These are phyloP conservation scores for Amanita thiersii DNA, from an alignment of 768 basidiomycete genomes.

Conservation along the genomic window DNA sequence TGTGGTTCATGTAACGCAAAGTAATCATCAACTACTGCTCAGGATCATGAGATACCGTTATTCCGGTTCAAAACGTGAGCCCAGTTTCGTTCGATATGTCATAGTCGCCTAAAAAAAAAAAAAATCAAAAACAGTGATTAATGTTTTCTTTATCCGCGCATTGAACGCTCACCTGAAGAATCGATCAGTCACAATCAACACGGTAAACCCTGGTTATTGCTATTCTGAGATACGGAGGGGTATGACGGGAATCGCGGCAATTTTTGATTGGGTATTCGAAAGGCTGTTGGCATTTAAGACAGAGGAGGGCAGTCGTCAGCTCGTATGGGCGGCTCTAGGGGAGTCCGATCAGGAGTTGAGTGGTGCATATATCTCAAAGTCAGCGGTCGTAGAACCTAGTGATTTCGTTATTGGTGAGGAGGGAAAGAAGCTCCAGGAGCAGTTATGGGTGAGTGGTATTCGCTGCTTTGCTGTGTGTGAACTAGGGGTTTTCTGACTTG, in stretches of 20 bases:
- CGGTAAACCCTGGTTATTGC: slow-evolving; percentile 38
- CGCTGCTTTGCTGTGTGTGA: too few species aligned
- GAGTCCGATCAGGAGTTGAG: slow-evolving; percentile 7
- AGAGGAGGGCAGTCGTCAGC: slow-evolving; percentile 28
- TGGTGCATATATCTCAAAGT: slow-evolving; percentile 12
- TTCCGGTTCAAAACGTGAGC: too few species aligned
- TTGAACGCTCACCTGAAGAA: slow-evolving; percentile 23
- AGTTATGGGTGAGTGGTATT: slow-evolving; percentile 16
- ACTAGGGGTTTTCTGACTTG: too few species aligned
- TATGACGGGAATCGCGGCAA: too few species aligned
- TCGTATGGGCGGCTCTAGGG: slow-evolving; percentile 25
- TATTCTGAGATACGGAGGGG: too few species aligned
- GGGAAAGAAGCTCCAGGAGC: slow-evolving; percentile 10
- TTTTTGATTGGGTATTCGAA: slow-evolving; percentile 24
- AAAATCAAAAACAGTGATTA: slow-evolving; percentile 25
- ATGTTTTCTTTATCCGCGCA: slow-evolving; percentile 30
- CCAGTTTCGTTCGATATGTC: too few species aligned
- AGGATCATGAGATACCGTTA: too few species aligned
- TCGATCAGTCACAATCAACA: slow-evolving; percentile 23
- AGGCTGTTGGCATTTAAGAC: slow-evolving; percentile 24
- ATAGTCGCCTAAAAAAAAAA: not conserved
- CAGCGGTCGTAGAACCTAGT: slow-evolving; percentile 10
- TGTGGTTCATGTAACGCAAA: too few species aligned
- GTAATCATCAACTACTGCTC: too few species aligned
- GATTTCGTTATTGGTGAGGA: slow-evolving; percentile 14